Base-by-base conservation (phyloP, 106 monocot genomes). In the Iris macrosiphon region DNA sequence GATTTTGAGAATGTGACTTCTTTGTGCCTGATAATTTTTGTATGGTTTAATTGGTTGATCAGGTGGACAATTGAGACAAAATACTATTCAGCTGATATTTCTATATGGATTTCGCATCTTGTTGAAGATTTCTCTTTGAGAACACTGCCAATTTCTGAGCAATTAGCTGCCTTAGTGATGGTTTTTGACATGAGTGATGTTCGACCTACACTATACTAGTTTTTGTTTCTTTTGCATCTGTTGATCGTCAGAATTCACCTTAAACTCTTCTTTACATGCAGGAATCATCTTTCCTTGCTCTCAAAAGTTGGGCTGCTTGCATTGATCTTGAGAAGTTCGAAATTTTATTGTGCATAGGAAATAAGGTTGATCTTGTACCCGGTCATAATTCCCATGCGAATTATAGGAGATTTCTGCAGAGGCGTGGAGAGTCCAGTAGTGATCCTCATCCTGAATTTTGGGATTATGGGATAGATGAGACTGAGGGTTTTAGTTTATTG, bases 161-260 rank as follows among this genome's bases (percentile, higher is more conserved):
- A 87, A 56, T 33, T 99, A 52, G 71, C 63, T 49, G 91, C 87
- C 60, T 68, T 99, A 52, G 81, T 91, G 63, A 80, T 99, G 91
- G 80, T 91, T 40, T 99, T 91, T 68, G 98, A 99, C 75, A 84
- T 91, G 80, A 91, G 31, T 76, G 80, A 99, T 80, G 98, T 99
- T 34, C 39, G 76, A 40, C 35, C 31, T 40, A 1, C 12, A 23
- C 66, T 2, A 33, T 55, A 31, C 35, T 28, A 26, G 42, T 65
- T 23, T 28, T 70, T 40, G 10, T 29, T 48, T 19, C 32, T 70
- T 49, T 28, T 51, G 10, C 13, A 8, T n/a, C 40, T 52, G 4
- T 17, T 32, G 21, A 16, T 41, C 1, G 10, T 57, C 24, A 31
- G 18, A 21, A 51, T 29, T 34, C 6, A 27, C 3, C 20, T 45